Percentiles rank a stretch among this genome's conserved stretches.
These are phyloP conservation scores for Xanthoceras sorbifolium DNA, from an alignment of 345 rosid genomes.

Conservation along the genomic window DNA sequence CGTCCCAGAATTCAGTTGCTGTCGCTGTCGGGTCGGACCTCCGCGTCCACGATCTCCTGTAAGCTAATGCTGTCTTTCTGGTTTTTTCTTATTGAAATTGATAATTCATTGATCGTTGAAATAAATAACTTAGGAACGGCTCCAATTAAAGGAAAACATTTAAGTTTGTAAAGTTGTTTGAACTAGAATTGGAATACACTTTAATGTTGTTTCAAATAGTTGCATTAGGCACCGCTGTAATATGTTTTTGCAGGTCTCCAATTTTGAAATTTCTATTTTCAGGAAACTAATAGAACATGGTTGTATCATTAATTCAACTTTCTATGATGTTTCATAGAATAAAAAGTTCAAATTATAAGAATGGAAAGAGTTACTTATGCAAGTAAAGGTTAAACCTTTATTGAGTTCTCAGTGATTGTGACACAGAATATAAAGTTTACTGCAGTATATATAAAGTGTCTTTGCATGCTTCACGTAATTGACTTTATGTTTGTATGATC, in stretches of 20 bases:
- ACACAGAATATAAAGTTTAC: no score
- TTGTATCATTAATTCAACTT: neutral
- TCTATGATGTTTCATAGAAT: neutral
- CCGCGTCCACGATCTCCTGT: constrained; percentile 78
- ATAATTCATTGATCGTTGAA: neutral
- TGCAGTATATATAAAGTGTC: no score
- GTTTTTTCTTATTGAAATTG: neutral
- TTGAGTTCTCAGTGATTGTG: no score
- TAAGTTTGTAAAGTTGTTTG: neutral
- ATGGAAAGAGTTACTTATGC: neutral
- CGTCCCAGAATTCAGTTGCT: constrained; percentile 63
- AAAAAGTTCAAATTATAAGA: neutral
- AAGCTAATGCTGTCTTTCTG: constrained; percentile 29
- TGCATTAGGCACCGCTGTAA: neutral
- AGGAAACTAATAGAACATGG: neutral
- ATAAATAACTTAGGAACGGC: no score
- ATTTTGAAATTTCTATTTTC: neutral
- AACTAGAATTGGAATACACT: neutral
- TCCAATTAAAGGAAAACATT: neutral
- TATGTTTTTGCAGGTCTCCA: neutral
- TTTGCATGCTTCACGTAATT: neutral
- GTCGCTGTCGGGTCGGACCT: constrained; percentile 87
- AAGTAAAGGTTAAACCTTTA: neutral
- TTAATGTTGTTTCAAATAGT: neutral
- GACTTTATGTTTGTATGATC: neutral